Evolutionary conservation across 331 rosid species (phyloP).

Genomic region (Malus hybrid): DNA sequence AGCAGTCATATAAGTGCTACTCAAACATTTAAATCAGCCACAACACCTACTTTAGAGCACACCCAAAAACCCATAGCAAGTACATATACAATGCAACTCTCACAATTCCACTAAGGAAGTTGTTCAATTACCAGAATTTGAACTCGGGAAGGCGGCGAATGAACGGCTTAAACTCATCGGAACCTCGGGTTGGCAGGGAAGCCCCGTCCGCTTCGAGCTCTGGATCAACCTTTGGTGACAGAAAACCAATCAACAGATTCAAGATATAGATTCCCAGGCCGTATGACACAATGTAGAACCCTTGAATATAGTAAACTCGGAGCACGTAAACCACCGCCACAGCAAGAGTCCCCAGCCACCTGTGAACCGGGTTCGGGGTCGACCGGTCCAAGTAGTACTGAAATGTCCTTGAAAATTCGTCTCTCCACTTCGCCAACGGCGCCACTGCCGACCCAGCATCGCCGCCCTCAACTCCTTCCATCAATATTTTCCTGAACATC

Average conservation of each 20-base stretch:
- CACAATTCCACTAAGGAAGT: neutral
- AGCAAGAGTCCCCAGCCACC: slow-evolving; percentile 62
- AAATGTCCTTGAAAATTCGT: slow-evolving; percentile 39
- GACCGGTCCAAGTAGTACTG: slow-evolving; percentile 61
- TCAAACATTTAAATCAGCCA: neutral
- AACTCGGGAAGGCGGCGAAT: slow-evolving; percentile 75
- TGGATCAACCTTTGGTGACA: slow-evolving; percentile 65
- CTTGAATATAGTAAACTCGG: slow-evolving; percentile 51
- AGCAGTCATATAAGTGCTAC: neutral
- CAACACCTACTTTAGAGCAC: neutral
- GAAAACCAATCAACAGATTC: slow-evolving; percentile 64
- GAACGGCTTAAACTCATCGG: slow-evolving; percentile 65
- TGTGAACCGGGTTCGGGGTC: slow-evolving; percentile 41
- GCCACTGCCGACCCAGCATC: slow-evolving; percentile 36
- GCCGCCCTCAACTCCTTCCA: slow-evolving; percentile 51
- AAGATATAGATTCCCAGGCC: slow-evolving; percentile 56
- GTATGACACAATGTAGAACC: slow-evolving; percentile 58
- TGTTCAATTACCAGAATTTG: slow-evolving; percentile 49
- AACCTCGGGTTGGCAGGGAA: slow-evolving; percentile 51
- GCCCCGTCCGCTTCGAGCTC: slow-evolving; percentile 62
- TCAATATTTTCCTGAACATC: slow-evolving; percentile 14
- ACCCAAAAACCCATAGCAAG: neutral
- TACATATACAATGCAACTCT: neutral
- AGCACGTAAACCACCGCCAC: slow-evolving; percentile 34
- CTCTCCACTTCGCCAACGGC: slow-evolving; percentile 52